Evolutionary conservation across 768 basidiomycete species (phyloP), one percentile per base, ranked within the genome.

Genomic region (Trametopsis cervina): DNA sequence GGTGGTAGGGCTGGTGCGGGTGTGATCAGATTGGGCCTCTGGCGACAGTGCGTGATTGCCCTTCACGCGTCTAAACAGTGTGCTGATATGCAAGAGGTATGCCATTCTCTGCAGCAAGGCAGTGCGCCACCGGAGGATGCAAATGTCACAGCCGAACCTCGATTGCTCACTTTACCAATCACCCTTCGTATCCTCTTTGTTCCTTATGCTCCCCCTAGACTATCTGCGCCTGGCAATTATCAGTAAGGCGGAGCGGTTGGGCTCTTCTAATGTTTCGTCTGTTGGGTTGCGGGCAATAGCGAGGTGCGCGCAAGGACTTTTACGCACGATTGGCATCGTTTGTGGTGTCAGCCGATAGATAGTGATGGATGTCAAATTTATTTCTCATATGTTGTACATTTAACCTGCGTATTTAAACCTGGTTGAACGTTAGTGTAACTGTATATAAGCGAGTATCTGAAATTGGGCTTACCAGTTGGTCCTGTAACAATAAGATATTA

Each of bases 381-480:
- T 21, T 36, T 57, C 55, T 57, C 61, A 53, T 52, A 39, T 33
- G 29, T 33, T 7, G 29, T 33, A 60, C 59, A 60, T 62, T 54
- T 52, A 78, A 50, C 78, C 77, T 55, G 66, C 74, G 68, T 76
- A 81, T 64, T 75, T 77, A 70, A 78, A 78, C 78, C 77, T 78
- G 56, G 51, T 36, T 38, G 57, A 48, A 17, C 18, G 39, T 40
- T 18, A 40, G 39, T 40, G 39, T 17, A n/a, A 40, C n/a, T 17
- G 39, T 35, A 10, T 35, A n/a, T 17, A n/a, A 18, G n/a, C 7
- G 39, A 25, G 33, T 18, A 11, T n/a, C 9, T 27, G 1, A 33
- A 27, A 27, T 13, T 3, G 49, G 15, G 26, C 65, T 53, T 52
- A 76, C 76, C 77, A 79, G 13, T n/a, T 40, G 25, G 47, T 49